Conservation (phyloP, 164 flowering plant genomes). For the Annona squamosa region DNA sequence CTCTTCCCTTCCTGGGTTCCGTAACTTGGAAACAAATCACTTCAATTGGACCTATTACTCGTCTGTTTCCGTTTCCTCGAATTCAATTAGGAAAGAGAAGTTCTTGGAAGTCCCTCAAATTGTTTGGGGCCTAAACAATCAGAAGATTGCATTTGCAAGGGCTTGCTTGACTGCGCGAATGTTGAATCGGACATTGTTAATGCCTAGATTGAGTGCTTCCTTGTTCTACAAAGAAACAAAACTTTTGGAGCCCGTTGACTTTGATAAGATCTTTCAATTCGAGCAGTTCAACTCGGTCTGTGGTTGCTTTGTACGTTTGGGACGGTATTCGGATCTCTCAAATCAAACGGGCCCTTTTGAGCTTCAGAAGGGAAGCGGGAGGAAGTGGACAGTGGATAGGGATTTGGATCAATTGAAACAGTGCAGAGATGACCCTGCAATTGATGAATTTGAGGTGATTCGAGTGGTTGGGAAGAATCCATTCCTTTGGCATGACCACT, state of each 20-base stretch:
- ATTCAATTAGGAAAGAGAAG: conserved; percentile 38
- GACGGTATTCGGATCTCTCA: conserved; percentile 46
- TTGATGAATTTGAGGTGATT: conserved; percentile 49
- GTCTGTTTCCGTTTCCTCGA: conserved; percentile 13
- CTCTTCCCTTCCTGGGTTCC: conserved; percentile 1
- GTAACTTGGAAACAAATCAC: background rate
- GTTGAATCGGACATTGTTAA: conserved; percentile 72
- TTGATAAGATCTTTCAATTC: conserved; percentile 74
- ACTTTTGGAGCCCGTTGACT: conserved; percentile 64
- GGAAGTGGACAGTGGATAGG: conserved; percentile 77
- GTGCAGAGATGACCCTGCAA: conserved; percentile 25
- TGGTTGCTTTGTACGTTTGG: conserved; percentile 67
- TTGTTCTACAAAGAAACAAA: conserved; percentile 86
- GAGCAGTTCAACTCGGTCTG: conserved; percentile 69
- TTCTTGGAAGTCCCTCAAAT: conserved; percentile 93
- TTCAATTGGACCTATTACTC: conserved; percentile 5
- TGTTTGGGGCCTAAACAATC: conserved; percentile 95
- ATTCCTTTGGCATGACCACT: conserved; percentile 95
- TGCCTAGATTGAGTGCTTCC: conserved; percentile 95
- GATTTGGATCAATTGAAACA: conserved; percentile 74
- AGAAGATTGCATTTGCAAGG: conserved; percentile 90
- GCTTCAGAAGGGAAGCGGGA: conserved; percentile 80
- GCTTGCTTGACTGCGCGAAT: conserved; percentile 80
- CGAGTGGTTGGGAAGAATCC: conserved; percentile 81
- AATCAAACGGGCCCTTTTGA: conserved; percentile 35